Evolutionary conservation across 352 stramenopile species (phyloP).

Genomic region (Phytopythium sindhum): DNA sequence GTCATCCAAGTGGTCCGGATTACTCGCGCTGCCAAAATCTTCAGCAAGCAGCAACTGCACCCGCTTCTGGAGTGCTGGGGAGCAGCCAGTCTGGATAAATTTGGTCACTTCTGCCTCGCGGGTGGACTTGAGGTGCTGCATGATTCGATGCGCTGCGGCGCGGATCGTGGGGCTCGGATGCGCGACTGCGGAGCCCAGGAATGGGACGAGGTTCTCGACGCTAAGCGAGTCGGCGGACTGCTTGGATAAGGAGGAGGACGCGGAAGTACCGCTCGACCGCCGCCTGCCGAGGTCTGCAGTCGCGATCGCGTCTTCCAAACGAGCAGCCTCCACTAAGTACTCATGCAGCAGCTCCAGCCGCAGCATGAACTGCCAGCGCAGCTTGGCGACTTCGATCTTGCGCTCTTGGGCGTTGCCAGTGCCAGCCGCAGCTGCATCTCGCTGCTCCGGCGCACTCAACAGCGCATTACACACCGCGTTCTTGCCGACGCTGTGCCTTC

Average conservation of each 20-base stretch:
- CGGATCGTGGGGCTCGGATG: conserved; percentile 53
- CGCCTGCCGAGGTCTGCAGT: conserved; percentile 21
- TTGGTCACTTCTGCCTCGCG: conserved; percentile 29
- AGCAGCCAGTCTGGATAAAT: conserved; percentile 59
- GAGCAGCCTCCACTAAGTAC: conserved; percentile 22
- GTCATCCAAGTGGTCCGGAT: conserved; percentile 51
- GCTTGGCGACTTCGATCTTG: conserved; percentile 49
- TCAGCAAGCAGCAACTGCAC: conserved; percentile 43
- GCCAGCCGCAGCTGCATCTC: conserved; percentile 24
- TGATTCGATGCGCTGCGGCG: conserved; percentile 35
- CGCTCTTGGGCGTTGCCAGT: conserved; percentile 21
- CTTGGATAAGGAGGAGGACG: conserved; percentile 11
- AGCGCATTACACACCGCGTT: conserved; percentile 71
- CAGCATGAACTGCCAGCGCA: conserved; percentile 61
- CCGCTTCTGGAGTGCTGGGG: conserved; percentile 51
- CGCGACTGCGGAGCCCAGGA: conserved; percentile 58
- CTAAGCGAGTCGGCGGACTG: conserved; percentile 33
- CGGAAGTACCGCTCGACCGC: background rate
- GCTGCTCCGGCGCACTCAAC: conserved; percentile 66
- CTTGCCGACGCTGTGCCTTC: conserved; percentile 44
- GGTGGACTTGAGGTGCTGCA: conserved; percentile 34
- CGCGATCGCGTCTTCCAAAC: conserved; percentile 6
- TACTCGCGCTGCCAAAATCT: conserved; percentile 39
- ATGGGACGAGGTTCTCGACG: conserved; percentile 69
- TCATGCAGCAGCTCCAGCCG: conserved; percentile 65